Evolutionary conservation across 345 rosid genomes (phyloP).

Genomic region (Euclidium syriacum): DNA sequence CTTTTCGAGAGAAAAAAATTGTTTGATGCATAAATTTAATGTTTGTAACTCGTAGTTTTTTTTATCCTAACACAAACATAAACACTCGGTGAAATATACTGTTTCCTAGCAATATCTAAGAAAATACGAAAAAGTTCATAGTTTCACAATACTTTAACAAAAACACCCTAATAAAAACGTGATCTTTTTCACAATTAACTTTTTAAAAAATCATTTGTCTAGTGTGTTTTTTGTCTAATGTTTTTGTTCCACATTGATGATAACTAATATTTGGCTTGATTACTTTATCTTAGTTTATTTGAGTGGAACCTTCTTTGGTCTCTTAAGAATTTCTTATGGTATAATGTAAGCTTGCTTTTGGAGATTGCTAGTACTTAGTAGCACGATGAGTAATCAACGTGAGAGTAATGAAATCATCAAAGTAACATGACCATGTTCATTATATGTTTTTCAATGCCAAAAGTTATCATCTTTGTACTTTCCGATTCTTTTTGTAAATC

Average conservation of each 20-base stretch:
- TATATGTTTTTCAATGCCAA: conserved; percentile 17
- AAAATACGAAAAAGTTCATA: too few species aligned
- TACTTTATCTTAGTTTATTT: conserved; percentile 22
- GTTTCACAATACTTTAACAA: too few species aligned
- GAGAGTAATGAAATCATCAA: conserved; percentile 27
- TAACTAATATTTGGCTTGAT: background rate
- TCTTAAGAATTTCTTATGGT: background rate
- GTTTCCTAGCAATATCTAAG: too few species aligned
- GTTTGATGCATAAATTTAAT: too few species aligned
- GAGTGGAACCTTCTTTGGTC: conserved; percentile 27
- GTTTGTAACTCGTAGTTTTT: too few species aligned
- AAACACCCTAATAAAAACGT: too few species aligned
- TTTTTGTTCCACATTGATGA: too few species aligned
- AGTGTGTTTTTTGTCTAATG: too few species aligned
- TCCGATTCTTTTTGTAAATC: conserved; percentile 20
- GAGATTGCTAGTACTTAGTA: conserved; percentile 28
- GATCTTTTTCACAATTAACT: too few species aligned
- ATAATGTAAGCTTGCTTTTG: conserved; percentile 17
- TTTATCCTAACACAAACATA: too few species aligned
- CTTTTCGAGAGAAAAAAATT: background rate
- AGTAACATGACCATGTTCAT: conserved; percentile 35
- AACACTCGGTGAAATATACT: too few species aligned
- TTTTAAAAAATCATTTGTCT: too few species aligned
- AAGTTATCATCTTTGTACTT: conserved; percentile 24
- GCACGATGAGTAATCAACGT: conserved; percentile 33